Evolutionary conservation across 2,329 filamentous ascomycete genomes (phyloP), one percentile per base, ranked within the genome.

Genomic region (Colletotrichum karsti): DNA sequence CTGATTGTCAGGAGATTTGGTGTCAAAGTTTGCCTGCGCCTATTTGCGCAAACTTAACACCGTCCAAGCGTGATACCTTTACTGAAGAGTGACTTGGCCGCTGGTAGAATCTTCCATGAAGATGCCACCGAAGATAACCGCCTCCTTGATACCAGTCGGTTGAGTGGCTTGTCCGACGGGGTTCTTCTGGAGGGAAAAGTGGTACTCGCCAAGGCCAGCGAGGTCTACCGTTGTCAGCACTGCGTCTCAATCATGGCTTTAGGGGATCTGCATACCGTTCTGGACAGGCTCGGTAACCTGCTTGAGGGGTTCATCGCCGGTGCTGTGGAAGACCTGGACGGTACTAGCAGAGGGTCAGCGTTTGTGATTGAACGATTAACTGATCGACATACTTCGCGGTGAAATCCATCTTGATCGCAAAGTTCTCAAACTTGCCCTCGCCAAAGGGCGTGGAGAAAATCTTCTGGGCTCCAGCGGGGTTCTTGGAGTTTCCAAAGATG

Each of bases 181-280:
- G 56, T 71, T 83, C 79, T 85, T 85, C 59, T 85, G 74, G 9
- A 85, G 74, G 37, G 83, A 82, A 15, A 84, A 75, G 73, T 85
- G 83, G 70, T 71, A 84, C 65, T 84, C 81, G 15, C 83, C 83
- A n/a, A 77, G 77, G 4, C 82, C 82, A 20, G 77, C 62, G 9
- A 69, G 62, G 15, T 66, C 66, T 69, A 2, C 2, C 12, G 7
- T 7, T 18, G 28, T 66, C 26, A 69, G 66, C 48, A 18, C 13
- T 7, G 15, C 42, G 20, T 10, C 28, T 22, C 12, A 20, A 22
- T 18, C 12, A 20, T 18, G 15, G 7, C 3, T 18, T 2, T 24
- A n/a, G 5, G 12, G 5, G 4, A 5, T 3, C 7, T 8, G 73
- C 50, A 81, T 74, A 69, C 83, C 77, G 44, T 80, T 80, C 15